Evolutionary conservation across 345 rosid species (phyloP), one percentile per base, ranked within the genome.

Genomic region (Dipteronia dyeriana): DNA sequence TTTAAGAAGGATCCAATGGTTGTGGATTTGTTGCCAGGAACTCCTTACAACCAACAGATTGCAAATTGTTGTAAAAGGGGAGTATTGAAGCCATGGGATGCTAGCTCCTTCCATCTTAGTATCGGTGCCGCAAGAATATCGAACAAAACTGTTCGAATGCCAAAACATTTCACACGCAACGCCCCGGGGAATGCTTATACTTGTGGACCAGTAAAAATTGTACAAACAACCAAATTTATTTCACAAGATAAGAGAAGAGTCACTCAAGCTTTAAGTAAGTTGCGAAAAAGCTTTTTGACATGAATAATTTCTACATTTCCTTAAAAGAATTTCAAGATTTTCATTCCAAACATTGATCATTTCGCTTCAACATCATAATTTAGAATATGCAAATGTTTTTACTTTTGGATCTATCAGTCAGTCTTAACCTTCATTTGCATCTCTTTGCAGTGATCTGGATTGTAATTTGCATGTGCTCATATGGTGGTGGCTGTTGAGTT

Each of bases 31-130:
- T 82, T 94, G 75, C 99, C 99, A 0, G 98, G 98, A 73, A 87
- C 92, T 78, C 91, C 95, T 54, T 92, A 90, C 84, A 95, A 91
- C 67, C 93, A 86, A 82, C 97, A 96, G 89, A 85, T 89, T 69
- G 95, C 97, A 1, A 96, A 96, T 63, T 96, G 99, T 82, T 96
- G 99, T 81, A 94, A 87, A 82, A 98, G 97, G 0, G 99, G 99
- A 17, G 92, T 94, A 3, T 57, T 57, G 62, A 20, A 57, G 9
- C 23, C 62, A 57, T 19, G 62, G 23, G 20, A 9, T 9, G 62
- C 25, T 0, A 57, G 62, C 20, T 57, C 62, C 20, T 57, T 57
- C 25, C 26, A 57, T 12, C 62, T 57, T 2, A 57, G 62, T 57
- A 26, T 57, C 25, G 62, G 62, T 6, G 12, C 3, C 3, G 62